These are phyloP conservation scores for Actinomucor elegans DNA, from an alignment of 371 early-diverging fungal species.

Conservation along the genomic window DNA sequence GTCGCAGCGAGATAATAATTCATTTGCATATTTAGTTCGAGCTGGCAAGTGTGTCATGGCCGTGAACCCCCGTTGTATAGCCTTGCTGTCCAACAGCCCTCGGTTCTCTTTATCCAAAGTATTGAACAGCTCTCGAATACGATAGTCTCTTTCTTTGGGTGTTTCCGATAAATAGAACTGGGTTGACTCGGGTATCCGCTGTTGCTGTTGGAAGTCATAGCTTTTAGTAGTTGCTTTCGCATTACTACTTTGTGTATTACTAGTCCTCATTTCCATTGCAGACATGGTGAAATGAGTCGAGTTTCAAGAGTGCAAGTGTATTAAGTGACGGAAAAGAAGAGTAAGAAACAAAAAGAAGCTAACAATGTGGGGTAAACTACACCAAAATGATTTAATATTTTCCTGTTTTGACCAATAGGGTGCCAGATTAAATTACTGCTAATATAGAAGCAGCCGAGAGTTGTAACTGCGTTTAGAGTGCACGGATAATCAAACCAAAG, in stretches of 20 bases:
- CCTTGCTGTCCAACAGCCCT: conserved; percentile 37
- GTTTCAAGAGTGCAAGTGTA: no score
- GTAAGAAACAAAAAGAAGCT: background rate
- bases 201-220: background rate
- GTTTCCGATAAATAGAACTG: conserved; percentile 42
- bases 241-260: background rate
- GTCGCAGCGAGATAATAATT: conserved; percentile 56
- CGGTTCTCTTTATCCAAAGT: conserved; percentile 34
- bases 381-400: no score
- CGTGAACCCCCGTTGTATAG: conserved; percentile 42
- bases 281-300: no score
- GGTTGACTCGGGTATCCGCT: conserved; percentile 17
- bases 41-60: conserved; percentile 44
- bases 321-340: background rate
- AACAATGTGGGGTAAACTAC: background rate
- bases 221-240: background rate
- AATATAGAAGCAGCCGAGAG: no score
- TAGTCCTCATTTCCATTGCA: background rate
- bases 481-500: no score
- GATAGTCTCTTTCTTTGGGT: conserved; percentile 35
- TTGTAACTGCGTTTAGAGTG: no score
- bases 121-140: conserved; percentile 44
- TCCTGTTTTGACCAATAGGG: no score
- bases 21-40: conserved; percentile 44
- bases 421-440: no score